Base-by-base conservation (phyloP, 2,329 filamentous ascomycete species). In the Aspergillus aculeatus region DNA sequence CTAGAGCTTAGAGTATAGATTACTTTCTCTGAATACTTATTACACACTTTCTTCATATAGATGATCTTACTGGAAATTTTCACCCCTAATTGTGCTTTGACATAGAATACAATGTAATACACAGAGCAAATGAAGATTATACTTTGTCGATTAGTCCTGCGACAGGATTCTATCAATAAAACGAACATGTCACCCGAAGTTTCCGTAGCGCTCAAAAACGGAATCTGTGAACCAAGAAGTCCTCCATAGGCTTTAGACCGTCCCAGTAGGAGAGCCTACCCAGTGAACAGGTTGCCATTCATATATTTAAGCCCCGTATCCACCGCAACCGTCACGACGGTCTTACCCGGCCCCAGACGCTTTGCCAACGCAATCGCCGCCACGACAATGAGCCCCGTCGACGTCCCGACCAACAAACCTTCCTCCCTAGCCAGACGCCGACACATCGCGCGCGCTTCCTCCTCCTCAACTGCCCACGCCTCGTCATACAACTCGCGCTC, bases 401-500 rank as follows among this genome's bases (percentile, higher is more conserved):
- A 68, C 1, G 65, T 67, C 1, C 93, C 92, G 12, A 92, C 91
- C 6, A 96, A 82, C 9, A 96, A 81, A 23, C 93, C 93, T 77
- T 96, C 93, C 75, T 96, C 93, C 11, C 89, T 83, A 66, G 96
- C 96, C 51, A 97, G 80, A 26, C 92, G 82, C 50, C 92, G 83
- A 10, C 92, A 91, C 71, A 90, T 91, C 70, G 85, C 82, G 77
- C 96, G 96, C 3, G 90, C 90, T 73, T 94, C 89, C 54, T 84
- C 82, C 72, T 96, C 92, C 62, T 94, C 89, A 4, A 93, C 96
- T 84, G 96, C 96, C 81, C 95, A 95, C 90, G 92, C 96, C 72
- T 88, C 88, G 76, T 96, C 90, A 23, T 96, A 89, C 2, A 85
- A 74, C n/a, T 86, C 77, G 69, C 88, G 89, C 65, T 92, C 86